Evolutionary conservation across 768 basidiomycete genomes (phyloP).

Genomic region (Xerocomus brunneocitrinus): DNA sequence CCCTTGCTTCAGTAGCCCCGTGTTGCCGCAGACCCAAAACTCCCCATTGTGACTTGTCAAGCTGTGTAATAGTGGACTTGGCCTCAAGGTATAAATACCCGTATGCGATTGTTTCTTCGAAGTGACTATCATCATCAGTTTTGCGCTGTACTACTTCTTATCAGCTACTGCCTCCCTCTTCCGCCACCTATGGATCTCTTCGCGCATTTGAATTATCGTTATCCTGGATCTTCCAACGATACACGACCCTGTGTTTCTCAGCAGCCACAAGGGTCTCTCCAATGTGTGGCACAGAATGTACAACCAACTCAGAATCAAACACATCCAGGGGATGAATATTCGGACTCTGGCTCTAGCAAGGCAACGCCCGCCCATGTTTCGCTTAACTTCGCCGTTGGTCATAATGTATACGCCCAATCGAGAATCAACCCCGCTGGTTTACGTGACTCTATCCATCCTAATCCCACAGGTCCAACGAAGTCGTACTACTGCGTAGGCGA

Average conservation of each 20-base stretch:
- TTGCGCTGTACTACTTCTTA: neutral
- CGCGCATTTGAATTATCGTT: conserved; percentile 11
- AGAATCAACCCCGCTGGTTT: neutral
- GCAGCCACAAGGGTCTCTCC: neutral
- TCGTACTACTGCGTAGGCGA: neutral
- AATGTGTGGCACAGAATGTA: neutral
- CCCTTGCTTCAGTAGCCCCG: neutral
- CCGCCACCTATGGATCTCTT: conserved; percentile 14
- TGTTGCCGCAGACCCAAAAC: neutral
- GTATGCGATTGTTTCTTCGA: neutral
- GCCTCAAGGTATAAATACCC: conserved; percentile 15
- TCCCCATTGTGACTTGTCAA: neutral
- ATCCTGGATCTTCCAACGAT: conserved; percentile 6
- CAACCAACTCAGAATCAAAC: conserved; percentile 1
- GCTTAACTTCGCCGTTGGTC: neutral
- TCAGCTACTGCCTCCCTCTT: neutral
- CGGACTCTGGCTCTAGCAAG: neutral
- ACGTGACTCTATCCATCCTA: neutral
- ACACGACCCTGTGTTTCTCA: conserved; percentile 1
- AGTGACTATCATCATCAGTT: neutral
- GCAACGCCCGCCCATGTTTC: neutral
- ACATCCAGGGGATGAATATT: neutral
- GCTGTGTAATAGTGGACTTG: neutral
- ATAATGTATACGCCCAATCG: neutral
- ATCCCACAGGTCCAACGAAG: neutral